Conservation (phyloP, 352 stramenopile species). For the Phytophthora colocasiae region DNA sequence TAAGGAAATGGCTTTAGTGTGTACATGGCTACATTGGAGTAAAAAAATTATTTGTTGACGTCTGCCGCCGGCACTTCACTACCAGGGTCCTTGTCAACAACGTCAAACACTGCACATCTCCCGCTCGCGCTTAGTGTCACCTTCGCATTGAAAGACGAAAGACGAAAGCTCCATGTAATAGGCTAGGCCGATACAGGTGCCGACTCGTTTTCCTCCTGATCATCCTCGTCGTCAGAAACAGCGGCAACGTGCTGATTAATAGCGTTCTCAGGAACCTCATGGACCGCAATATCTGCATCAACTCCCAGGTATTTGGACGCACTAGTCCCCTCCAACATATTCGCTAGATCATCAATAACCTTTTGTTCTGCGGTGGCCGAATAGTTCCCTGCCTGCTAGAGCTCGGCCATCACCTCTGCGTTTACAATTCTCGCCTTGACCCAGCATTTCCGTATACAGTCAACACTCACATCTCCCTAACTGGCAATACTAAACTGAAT, state of each 20-base stretch:
- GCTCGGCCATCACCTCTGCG: background rate
- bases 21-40: no score
- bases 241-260: background rate
- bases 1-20: no score
- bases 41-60: background rate
- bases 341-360: slow-evolving; percentile 4
- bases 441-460: slow-evolving; percentile 11
- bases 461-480: slow-evolving; percentile 4
- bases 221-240: background rate
- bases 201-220: background rate
- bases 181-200: slow-evolving; percentile 1
- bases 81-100: background rate
- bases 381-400: slow-evolving; percentile 1
- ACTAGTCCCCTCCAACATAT: background rate
- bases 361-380: background rate
- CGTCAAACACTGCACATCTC: slow-evolving; percentile 15
- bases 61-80: slow-evolving; percentile 6
- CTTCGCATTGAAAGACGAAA: slow-evolving; percentile 21
- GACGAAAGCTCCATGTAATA: slow-evolving; percentile 4
- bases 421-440: slow-evolving; percentile 7
- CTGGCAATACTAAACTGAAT: slow-evolving; percentile 15
- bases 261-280: slow-evolving; percentile 5
- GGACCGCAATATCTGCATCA: slow-evolving; percentile 6
- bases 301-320: slow-evolving; percentile 7
- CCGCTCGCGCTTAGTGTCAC: slow-evolving; percentile 3